Percentiles rank a stretch among this genome's conserved stretches.
Conservation (phyloP, 164 flowering plant species). For the Piper longum region DNA sequence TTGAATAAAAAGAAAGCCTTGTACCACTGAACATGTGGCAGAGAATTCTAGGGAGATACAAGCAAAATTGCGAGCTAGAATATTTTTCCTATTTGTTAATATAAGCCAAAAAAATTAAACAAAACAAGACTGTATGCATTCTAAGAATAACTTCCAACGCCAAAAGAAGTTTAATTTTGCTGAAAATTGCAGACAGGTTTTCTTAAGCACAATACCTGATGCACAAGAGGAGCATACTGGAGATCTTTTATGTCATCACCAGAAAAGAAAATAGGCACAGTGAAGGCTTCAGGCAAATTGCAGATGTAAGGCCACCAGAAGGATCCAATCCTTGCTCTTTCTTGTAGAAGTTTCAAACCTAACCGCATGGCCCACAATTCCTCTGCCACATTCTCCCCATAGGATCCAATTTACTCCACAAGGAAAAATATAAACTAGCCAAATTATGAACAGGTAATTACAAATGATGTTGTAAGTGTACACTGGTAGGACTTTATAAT, state of each 20-base stretch:
- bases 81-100: no score
- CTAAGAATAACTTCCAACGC: not conserved
- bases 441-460: constrained; percentile 33
- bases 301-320: constrained; percentile 99
- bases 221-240: constrained; percentile 89
- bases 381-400: constrained; percentile 84
- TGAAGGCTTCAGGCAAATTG: constrained; percentile 86
- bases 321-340: constrained; percentile 70
- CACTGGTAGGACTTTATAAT: not conserved
- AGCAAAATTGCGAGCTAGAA: no score
- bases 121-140: no score
- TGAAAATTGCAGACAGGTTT: not conserved
- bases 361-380: constrained; percentile 94
- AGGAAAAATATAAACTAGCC: constrained; percentile 43
- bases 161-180: not conserved
- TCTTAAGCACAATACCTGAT: constrained; percentile 45
- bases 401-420: constrained; percentile 52
- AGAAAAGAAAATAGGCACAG: constrained; percentile 77
- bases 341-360: constrained; percentile 84
- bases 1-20: no score
- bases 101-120: no score
- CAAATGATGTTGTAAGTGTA: constrained; percentile 12
- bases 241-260: constrained; percentile 84
- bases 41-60: no score
- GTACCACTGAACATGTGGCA: no score